phyloP scores from a whole-genome alignment of 768 basidiomycete genomes.

The Serendipita sp. region DNA sequence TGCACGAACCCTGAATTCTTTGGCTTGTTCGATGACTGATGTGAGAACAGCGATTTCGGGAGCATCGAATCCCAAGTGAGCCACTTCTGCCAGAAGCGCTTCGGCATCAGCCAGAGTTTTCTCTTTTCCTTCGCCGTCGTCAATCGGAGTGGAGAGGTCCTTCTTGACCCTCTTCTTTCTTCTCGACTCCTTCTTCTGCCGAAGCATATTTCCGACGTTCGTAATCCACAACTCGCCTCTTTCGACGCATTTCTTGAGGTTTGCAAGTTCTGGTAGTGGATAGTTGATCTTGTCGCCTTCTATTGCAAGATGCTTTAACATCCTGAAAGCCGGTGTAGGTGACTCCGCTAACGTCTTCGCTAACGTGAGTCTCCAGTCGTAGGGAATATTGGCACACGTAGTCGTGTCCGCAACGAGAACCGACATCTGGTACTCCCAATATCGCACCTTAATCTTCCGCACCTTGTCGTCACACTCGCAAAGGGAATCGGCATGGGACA shows the following conservation, averaged over 20 bases:
- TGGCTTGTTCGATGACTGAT: slow-evolving; percentile 42
- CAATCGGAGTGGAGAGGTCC: background rate
- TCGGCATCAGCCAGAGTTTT: slow-evolving; percentile 45
- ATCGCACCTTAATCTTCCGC: slow-evolving; percentile 58
- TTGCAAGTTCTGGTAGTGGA: slow-evolving; percentile 50
- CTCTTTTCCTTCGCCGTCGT: background rate
- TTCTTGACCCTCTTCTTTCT: slow-evolving; percentile 13
- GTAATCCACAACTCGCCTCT: slow-evolving; percentile 84
- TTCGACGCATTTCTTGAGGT: slow-evolving; percentile 62
- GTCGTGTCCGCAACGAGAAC: slow-evolving; percentile 50
- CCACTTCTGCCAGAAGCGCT: slow-evolving; percentile 51
- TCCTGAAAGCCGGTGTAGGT: slow-evolving; percentile 55
- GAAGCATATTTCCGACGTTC: slow-evolving; percentile 30
- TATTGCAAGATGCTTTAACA: slow-evolving; percentile 62
- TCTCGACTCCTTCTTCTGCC: slow-evolving; percentile 9
- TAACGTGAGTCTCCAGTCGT: slow-evolving; percentile 60
- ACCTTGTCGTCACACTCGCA: slow-evolving; percentile 48
- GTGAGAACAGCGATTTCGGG: slow-evolving; percentile 50
- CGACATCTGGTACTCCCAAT: slow-evolving; percentile 60
- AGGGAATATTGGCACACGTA: slow-evolving; percentile 57
- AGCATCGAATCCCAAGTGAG: slow-evolving; percentile 69
- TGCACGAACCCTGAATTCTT: slow-evolving; percentile 46
- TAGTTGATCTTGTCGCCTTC: slow-evolving; percentile 81
- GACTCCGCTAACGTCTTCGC: slow-evolving; percentile 49
- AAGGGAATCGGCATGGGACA: slow-evolving; percentile 64